phyloP scores from a whole-genome alignment of 371 early-diverging fungal genomes.

The Mucor saturninus region DNA sequence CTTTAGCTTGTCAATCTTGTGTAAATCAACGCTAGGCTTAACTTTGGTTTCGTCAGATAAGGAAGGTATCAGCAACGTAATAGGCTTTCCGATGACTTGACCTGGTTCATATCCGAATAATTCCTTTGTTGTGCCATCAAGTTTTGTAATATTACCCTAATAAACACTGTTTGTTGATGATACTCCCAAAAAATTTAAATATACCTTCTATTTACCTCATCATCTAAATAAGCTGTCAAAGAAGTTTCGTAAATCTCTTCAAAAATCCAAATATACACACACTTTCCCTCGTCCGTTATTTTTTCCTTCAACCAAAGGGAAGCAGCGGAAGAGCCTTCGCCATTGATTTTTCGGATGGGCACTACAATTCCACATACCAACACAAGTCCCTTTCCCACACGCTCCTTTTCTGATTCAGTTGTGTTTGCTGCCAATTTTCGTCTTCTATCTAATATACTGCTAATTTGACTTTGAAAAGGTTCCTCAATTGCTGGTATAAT shows the following conservation, averaged over 20 bases:
- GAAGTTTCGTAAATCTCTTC: slow-evolving; percentile 69
- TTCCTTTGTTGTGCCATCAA: slow-evolving; percentile 55
- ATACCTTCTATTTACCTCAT: slow-evolving; percentile 5
- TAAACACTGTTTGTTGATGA: too few species aligned
- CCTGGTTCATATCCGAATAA: slow-evolving; percentile 62
- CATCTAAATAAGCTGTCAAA: slow-evolving; percentile 38
- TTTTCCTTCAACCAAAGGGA: slow-evolving; percentile 73
- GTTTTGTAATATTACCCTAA: slow-evolving; percentile 53
- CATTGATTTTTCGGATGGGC: slow-evolving; percentile 23
- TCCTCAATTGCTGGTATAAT: slow-evolving; percentile 27
- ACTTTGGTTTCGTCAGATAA: slow-evolving; percentile 44
- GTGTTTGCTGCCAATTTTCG: background rate
- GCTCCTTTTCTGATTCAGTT: background rate
- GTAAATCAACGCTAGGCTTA: slow-evolving; percentile 46
- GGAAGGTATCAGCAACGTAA: slow-evolving; percentile 55
- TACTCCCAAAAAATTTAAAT: too few species aligned
- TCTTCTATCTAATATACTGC: slow-evolving; percentile 10
- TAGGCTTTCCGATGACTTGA: slow-evolving; percentile 57
- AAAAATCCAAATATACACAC: slow-evolving; percentile 73
- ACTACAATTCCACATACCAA: slow-evolving; percentile 64
- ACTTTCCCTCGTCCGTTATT: slow-evolving; percentile 48
- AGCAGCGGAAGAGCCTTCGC: slow-evolving; percentile 53
- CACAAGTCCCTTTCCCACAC: slow-evolving; percentile 35
- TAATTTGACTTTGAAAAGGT: slow-evolving; percentile 22
- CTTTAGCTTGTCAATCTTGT: slow-evolving; percentile 55